Percentiles rank a stretch among this genome's conserved stretches.
phyloP scores from a whole-genome alignment of 306 rosid genomes.

The Gynostemma pentaphyllum region DNA sequence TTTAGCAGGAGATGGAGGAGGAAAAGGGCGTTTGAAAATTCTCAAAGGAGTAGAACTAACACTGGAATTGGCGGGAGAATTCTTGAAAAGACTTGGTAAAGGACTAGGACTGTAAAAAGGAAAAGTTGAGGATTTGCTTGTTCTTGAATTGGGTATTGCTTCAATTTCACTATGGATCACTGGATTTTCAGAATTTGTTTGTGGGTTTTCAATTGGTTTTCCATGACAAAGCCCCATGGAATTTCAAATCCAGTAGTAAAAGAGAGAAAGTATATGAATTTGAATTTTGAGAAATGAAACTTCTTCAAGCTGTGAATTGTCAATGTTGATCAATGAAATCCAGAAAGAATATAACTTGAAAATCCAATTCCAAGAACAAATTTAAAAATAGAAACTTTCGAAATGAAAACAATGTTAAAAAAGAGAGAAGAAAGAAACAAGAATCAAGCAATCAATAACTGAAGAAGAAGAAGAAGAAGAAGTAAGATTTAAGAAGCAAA shows the following conservation, averaged over 20 bases:
- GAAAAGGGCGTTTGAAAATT: slow-evolving; percentile 74
- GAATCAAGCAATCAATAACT: no score
- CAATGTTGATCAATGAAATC: not conserved
- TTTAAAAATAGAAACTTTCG: no score
- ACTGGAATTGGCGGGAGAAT: slow-evolving; percentile 61
- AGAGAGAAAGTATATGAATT: no score
- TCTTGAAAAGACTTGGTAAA: slow-evolving; percentile 60
- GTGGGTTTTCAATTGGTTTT: slow-evolving; percentile 23
- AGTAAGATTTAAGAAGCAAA: slow-evolving; percentile 4
- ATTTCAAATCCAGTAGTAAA: slow-evolving; percentile 5
- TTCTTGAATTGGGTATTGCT: slow-evolving; percentile 7
- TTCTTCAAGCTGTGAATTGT: not conserved
- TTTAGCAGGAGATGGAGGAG: slow-evolving; percentile 95
- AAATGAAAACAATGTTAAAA: not conserved
- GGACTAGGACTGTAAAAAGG: slow-evolving; percentile 95
- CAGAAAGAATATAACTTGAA: no score
- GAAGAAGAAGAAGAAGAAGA: not conserved
- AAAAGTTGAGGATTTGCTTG: slow-evolving; percentile 36
- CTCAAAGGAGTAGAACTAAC: slow-evolving; percentile 70
- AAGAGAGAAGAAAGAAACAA: not conserved
- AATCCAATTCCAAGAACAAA: no score
- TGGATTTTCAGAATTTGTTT: slow-evolving; percentile 9
- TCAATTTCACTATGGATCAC: slow-evolving; percentile 7
- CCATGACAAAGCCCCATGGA: slow-evolving; percentile 42
- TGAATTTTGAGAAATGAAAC: not conserved